Base-by-base conservation (phyloP, 495 filamentous ascomycete genomes). In the Hypoxylon fuscum region DNA sequence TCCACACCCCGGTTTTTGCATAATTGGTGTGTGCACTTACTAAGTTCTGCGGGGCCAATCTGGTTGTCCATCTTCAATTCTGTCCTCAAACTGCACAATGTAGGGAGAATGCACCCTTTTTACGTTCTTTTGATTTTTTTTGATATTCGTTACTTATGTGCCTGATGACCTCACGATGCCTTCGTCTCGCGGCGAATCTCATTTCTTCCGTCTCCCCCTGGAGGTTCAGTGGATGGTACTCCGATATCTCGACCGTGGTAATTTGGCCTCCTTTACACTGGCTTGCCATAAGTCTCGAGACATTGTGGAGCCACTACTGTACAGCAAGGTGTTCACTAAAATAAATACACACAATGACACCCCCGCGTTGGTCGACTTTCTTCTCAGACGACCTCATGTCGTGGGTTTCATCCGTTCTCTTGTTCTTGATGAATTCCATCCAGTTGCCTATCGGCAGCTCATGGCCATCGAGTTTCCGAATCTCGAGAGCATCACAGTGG, bases 171-270 rank as follows among this genome's bases (percentile, higher is more conserved):
- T 40, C 18, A 51, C 3, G 0, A 65, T 65, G 62, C 10, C 50
- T 23, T 47, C 34, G 9, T 46, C n/a, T 15, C n/a, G 22, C 12
- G 32, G 44, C 11, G 37, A 41, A 35, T 9, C 32, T 34, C 27
- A 44, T 21, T 46, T 65, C 41, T 45, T 59, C 29, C 27, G 40
- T 44, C 45, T 65, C 2, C 62, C 62, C 37, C 18, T 60, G 23
- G 62, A 65, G 14, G 49, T 65, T 27, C 62, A 60, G 17, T 65
- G 62, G 62, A 59, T 55, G 55, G 60, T 60, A 41, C 25, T 65
- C 12, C 50, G 55, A 55, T 65, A 47, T 55, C 54, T 65, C 20
- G 22, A 40, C 23, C 29, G 35, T 18, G 21, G 55, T 34, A 46
- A 51, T 14, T 55, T 60, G 45, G 62, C 55, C 50, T 49, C 55